Percentiles rank a stretch among this genome's conserved stretches.
Evolutionary conservation across 805 yeast genomes (phyloP).

Genomic region (Zygosaccharomyces bisporus): DNA sequence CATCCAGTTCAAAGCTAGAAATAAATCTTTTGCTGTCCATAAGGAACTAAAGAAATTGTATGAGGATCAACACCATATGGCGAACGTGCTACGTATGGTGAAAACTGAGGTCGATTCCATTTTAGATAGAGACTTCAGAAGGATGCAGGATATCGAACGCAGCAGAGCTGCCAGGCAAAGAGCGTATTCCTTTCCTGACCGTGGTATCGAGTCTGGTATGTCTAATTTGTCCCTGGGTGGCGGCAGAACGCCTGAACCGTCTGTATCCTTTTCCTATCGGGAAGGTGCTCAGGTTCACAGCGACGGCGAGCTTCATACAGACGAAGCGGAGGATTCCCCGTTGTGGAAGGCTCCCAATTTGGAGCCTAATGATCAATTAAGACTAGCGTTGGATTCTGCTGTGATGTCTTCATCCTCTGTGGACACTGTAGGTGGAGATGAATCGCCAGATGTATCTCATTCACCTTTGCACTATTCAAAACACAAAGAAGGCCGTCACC

Average conservation of each 20-base stretch:
- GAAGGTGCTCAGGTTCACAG: constrained; percentile 5
- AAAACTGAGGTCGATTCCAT: constrained; percentile 33
- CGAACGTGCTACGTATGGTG: constrained; percentile 39
- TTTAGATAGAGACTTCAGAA: constrained; percentile 22
- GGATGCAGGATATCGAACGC: constrained; percentile 15
- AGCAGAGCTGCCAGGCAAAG: constrained; percentile 26
- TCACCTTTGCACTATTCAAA: constrained; percentile 2
- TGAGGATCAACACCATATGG: constrained; percentile 39
- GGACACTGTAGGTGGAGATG: constrained; percentile 11
- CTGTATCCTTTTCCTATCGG: background rate
- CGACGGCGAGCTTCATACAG: constrained; percentile 14
- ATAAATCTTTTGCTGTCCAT: constrained; percentile 39
- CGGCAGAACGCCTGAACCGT: constrained; percentile 4
- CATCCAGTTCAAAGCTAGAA: constrained; percentile 40
- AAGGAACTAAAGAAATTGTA: constrained; percentile 36
- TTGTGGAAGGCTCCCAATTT: constrained; percentile 41
- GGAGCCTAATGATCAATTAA: constrained; percentile 40
- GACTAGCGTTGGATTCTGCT: constrained; percentile 27
- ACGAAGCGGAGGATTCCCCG: constrained; percentile 27
- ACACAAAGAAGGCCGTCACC: constrained; percentile 1
- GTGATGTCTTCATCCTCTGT: constrained; percentile 8
- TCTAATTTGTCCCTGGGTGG: constrained; percentile 7
- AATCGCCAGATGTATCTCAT: constrained; percentile 11
- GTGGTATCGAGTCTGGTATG: constrained; percentile 6
- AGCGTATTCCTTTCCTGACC: constrained; percentile 34